phyloP scores from a whole-genome alignment of 2,329 filamentous ascomycete genomes.

The Colletotrichum cuscutae region DNA sequence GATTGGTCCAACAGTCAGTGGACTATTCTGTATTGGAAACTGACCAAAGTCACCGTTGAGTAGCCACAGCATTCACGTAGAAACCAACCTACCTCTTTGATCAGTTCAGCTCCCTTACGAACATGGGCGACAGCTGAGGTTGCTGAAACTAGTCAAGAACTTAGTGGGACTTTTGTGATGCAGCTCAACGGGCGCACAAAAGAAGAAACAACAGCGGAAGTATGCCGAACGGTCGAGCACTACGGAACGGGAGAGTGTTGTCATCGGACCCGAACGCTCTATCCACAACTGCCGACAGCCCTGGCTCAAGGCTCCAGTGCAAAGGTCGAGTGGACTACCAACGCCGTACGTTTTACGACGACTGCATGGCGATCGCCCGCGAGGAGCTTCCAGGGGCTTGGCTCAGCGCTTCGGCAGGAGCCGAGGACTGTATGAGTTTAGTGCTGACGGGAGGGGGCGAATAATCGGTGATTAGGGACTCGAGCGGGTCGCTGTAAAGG shows the following conservation, averaged over 20 bases:
- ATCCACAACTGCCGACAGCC: not conserved
- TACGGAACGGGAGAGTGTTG: too few relatives aligned
- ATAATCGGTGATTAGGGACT: not conserved
- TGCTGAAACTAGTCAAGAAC: not conserved
- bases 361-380: not conserved
- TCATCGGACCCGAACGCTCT: not conserved
- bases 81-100: not conserved
- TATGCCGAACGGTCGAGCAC: not conserved
- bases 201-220: not conserved
- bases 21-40: not conserved
- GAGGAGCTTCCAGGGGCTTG: not conserved
- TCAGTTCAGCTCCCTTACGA: not conserved
- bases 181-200: not conserved
- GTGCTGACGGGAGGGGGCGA: constrained; percentile 13
- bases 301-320: not conserved
- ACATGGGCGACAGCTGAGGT: not conserved
- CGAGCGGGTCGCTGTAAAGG: not conserved
- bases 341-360: not conserved
- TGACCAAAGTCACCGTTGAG: not conserved
- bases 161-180: not conserved
- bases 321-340: not conserved
- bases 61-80: not conserved
- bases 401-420: constrained; percentile 15
- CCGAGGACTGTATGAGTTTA: not conserved
- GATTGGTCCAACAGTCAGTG: not conserved